A percentile compares a stretch with the other conserved stretches of the same genome.
Conservation (phyloP, 1,284 basidiomycete genomes). For the Fomitopsis palustris region DNA sequence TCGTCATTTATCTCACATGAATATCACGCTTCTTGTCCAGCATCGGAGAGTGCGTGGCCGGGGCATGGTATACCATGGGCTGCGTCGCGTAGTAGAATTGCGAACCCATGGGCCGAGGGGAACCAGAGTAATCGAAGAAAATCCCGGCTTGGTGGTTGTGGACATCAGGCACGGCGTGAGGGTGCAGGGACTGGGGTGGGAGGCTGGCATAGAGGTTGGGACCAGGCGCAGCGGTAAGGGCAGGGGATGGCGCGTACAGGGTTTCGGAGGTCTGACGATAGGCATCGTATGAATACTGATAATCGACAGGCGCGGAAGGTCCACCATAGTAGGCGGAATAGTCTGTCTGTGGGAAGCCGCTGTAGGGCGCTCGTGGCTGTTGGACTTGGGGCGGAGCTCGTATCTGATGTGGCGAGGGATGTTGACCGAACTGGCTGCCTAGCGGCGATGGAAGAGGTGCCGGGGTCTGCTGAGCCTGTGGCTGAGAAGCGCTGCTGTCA, state of each 20-base stretch:
- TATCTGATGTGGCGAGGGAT: constrained; percentile 24
- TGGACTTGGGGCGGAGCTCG: constrained; percentile 39
- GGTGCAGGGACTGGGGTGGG: constrained; percentile 42
- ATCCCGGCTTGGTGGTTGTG: constrained; percentile 48
- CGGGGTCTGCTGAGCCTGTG: constrained; percentile 19
- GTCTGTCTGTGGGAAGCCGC: constrained; percentile 50
- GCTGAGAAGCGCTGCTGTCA: constrained; percentile 36
- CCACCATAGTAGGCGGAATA: constrained; percentile 54
- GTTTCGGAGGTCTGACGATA: constrained; percentile 49
- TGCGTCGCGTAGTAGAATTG: constrained; percentile 64
- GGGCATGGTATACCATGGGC: constrained; percentile 54
- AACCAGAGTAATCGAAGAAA: constrained; percentile 58
- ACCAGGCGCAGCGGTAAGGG: constrained; percentile 38
- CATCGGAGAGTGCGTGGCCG: constrained; percentile 49
- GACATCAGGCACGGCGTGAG: constrained; percentile 39
- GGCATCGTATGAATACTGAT: constrained; percentile 52
- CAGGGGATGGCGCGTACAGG: constrained; percentile 44
- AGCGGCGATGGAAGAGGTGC: constrained; percentile 5
- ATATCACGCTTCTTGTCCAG: constrained; percentile 59
- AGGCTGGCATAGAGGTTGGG: constrained; percentile 44
- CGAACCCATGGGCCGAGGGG: constrained; percentile 44
- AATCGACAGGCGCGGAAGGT: constrained; percentile 40
- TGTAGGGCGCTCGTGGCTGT: constrained; percentile 46
- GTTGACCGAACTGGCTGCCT: constrained; percentile 15
- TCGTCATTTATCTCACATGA: constrained; percentile 40